These are phyloP conservation scores for Monosporascus sp. DNA, from an alignment of 2,329 filamentous ascomycete species.

Conservation along the genomic window DNA sequence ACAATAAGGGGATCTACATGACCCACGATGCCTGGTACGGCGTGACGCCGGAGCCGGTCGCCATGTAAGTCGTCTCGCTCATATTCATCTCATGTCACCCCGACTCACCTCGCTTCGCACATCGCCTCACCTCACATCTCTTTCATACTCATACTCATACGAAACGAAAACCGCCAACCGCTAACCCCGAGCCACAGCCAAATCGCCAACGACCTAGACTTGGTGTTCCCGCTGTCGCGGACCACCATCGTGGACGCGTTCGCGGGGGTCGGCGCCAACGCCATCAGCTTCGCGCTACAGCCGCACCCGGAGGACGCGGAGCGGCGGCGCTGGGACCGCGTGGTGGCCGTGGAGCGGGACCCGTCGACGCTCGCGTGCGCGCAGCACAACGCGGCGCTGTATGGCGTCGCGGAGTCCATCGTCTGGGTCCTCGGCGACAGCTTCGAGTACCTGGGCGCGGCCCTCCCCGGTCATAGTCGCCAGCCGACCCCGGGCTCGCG, in stretches of 20 bases:
- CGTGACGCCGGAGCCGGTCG: slow-evolving; percentile 89
- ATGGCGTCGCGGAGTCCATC: slow-evolving; percentile 70
- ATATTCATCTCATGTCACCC: not conserved
- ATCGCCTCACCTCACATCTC: no score
- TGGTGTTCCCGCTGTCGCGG: slow-evolving; percentile 36
- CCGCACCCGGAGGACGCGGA: slow-evolving; percentile 13
- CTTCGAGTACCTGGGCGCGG: slow-evolving; percentile 60
- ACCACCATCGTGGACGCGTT: slow-evolving; percentile 77
- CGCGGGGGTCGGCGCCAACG: slow-evolving; percentile 86
- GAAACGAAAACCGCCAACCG: not conserved
- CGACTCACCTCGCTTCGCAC: not conserved
- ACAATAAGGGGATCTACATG: slow-evolving; percentile 83
- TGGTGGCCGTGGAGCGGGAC: slow-evolving; percentile 88
- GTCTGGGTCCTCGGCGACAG: slow-evolving; percentile 85
- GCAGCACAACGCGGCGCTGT: slow-evolving; percentile 83
- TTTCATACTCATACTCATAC: not conserved
- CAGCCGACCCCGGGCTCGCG: slow-evolving; percentile 19
- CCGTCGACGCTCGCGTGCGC: slow-evolving; percentile 77
- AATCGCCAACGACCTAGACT: slow-evolving; percentile 67
- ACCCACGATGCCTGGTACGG: slow-evolving; percentile 96
- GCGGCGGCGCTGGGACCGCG: slow-evolving; percentile 69
- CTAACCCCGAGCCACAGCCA: slow-evolving; percentile 40
- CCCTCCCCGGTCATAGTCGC: slow-evolving; percentile 29
- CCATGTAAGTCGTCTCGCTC: slow-evolving; percentile 51
- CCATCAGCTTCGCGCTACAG: slow-evolving; percentile 79